Conservation (phyloP, 495 filamentous ascomycete genomes). For the Hyaloscypha variabilis region DNA sequence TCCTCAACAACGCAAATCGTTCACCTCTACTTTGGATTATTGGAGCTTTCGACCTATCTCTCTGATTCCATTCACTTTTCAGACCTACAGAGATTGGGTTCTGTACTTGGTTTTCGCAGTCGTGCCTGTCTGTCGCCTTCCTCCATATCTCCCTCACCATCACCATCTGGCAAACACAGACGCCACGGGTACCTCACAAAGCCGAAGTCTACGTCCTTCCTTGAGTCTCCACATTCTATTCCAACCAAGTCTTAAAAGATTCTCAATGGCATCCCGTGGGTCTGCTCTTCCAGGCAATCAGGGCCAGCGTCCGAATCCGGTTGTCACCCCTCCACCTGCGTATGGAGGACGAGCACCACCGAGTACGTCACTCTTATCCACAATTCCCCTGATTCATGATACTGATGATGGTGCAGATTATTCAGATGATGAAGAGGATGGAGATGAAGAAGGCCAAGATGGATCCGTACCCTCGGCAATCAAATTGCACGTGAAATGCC, state of each 20-base stretch:
- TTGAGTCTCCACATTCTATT: not conserved
- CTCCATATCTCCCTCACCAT: not conserved
- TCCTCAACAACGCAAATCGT: not conserved
- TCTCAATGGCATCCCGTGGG: not conserved
- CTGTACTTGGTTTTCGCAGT: not conserved
- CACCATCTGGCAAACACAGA: not conserved
- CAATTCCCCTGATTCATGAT: not conserved
- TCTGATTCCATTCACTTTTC: not conserved
- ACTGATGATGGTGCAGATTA: not conserved
- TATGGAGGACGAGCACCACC: not conserved
- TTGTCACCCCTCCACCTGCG: not conserved
- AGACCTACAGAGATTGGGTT: not conserved
- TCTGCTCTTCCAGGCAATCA: not conserved
- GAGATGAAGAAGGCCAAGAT: slow-evolving; percentile 3
- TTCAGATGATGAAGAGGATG: slow-evolving; percentile 12
- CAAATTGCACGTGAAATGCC: slow-evolving; percentile 26
- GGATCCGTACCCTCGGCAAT: slow-evolving; percentile 4
- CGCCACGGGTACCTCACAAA: not conserved
- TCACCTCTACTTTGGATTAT: not conserved
- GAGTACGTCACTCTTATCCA: not conserved
- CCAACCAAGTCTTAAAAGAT: not conserved
- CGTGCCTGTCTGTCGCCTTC: not conserved
- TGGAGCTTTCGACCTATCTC: not conserved
- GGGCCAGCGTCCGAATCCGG: no score
- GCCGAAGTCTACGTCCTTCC: not conserved